Evolutionary conservation across 225 moss, liverwort and hornwort species (phyloP).

Genomic region (Thuidium tamariscinum): DNA sequence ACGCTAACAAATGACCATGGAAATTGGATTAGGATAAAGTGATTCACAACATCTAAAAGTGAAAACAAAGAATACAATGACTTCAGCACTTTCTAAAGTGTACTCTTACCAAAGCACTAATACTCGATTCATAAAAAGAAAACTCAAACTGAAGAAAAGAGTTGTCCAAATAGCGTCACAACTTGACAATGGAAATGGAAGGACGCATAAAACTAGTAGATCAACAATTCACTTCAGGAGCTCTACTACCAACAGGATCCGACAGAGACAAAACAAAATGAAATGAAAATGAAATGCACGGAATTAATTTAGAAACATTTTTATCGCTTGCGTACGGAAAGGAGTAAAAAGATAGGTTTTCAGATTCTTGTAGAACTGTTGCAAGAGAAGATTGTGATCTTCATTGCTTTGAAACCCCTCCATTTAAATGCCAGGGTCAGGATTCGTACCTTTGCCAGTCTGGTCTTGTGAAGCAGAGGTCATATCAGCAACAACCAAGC

Average conservation of each 20-base stretch:
- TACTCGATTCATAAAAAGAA: not conserved
- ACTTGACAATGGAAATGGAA: not conserved
- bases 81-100: not conserved
- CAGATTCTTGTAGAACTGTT: not conserved
- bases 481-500: constrained; percentile 56
- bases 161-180: not conserved
- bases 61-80: not conserved
- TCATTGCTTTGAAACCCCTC: not conserved
- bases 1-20: not conserved
- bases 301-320: not conserved
- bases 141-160: not conserved
- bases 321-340: not conserved
- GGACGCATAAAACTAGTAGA: not conserved
- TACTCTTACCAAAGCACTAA: not conserved
- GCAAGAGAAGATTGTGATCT: not conserved
- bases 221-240: not conserved
- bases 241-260: not conserved
- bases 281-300: not conserved
- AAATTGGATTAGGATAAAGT: not conserved
- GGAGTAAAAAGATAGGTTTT: not conserved
- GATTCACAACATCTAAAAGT: not conserved
- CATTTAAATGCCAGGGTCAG: not conserved
- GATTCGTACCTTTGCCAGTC: not conserved
- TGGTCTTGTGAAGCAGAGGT: constrained; percentile 9
- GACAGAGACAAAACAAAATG: not conserved